Evolutionary conservation across 2,329 filamentous ascomycete species (phyloP).

Genomic region (Cytospora piceicola): DNA sequence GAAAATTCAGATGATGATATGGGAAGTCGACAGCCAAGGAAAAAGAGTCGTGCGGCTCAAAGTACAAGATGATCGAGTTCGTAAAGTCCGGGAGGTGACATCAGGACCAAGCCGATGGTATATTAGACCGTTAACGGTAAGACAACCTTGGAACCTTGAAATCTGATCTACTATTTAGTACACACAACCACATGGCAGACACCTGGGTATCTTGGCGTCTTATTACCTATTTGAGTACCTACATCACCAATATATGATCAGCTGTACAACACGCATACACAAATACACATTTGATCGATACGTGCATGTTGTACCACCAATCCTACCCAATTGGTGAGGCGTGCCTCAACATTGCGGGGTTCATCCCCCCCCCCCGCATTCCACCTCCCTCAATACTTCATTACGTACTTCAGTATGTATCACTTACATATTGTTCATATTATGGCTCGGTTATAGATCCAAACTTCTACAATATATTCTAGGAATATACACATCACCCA

Average conservation of each 20-base stretch:
- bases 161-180: too few species aligned
- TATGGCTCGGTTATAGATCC: not conserved
- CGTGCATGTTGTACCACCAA: not conserved
- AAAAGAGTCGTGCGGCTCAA: not conserved
- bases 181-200: too few species aligned
- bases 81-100: not conserved
- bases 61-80: not conserved
- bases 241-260: too few species aligned
- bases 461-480: not conserved
- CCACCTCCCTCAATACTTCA: not conserved
- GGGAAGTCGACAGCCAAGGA: not conserved
- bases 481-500: not conserved
- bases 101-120: not conserved
- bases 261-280: too few species aligned
- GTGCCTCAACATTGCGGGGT: constrained; percentile 15
- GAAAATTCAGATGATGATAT: not conserved
- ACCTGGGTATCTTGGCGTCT: too few species aligned
- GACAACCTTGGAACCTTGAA: too few species aligned
- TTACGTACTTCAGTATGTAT: too few species aligned
- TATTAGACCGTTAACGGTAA: not conserved
- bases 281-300: too few species aligned
- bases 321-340: not conserved
- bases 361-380: not conserved
- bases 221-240: too few species aligned
- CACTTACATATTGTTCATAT: too few species aligned